Base-by-base conservation (phyloP, 805 yeast species). In the Wickerhamiella kurtzmanii region DNA sequence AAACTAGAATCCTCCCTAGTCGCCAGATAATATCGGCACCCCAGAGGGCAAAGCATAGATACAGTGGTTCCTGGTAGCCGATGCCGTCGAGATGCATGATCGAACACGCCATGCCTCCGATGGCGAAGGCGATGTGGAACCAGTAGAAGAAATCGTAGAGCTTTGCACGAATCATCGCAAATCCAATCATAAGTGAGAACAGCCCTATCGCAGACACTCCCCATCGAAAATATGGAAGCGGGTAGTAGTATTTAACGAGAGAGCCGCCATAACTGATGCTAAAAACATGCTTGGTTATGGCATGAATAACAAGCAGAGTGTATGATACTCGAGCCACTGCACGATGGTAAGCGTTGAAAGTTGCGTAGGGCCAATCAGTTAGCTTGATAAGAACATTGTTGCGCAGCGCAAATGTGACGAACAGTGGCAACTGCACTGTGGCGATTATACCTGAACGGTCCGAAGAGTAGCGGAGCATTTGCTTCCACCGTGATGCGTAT, bases 41-140 rank as follows among this genome's bases (percentile, higher is more conserved):
- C 94, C 94, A 84, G 2, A 84, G 63, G 0, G 73, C 77, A 53
- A 75, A 71, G 6, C 80, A 61, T 4, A 74, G 69, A 50, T 75
- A 76, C 3, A 75, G 58, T 57, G 76, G 76, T 50, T 70, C 71
- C 53, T 68, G 68, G 71, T 76, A 77, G 0, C 79, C 79, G 41
- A 75, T 67, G 55, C 54, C 71, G 56, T n/a, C 54, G 60, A 56
- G 46, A 58, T 82, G 89, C 28, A 65, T 64, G 72, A 78, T 80
- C 42, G 76, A 70, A 51, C 75, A 73, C 3, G 67, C 66, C 44
- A 80, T 63, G 54, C 79, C 77, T 3, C 69, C 53, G 3, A 69
- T 59, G 2, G 76, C 84, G 45, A 79, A 57, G 0, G 71, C 47
- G 38, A 79, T 73, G 54, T 81, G 88, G 9, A 69, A 38, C 6